phyloP scores from a whole-genome alignment of 257 asterid genomes.

The Striga asiatica region DNA sequence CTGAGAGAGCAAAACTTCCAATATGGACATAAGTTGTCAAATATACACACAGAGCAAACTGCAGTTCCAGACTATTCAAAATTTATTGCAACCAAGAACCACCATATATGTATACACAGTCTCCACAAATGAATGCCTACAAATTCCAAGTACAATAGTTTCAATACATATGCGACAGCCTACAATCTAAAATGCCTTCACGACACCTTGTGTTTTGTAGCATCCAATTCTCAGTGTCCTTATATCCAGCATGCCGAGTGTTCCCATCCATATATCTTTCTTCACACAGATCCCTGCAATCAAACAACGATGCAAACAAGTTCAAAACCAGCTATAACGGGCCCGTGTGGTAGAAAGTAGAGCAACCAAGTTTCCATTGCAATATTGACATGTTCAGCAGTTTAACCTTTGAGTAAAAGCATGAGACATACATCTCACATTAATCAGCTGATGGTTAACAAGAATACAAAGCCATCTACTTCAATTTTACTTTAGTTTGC shows the following conservation, averaged over 20 bases:
- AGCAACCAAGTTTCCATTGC: background rate
- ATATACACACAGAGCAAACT: conserved; percentile 11
- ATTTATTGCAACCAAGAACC: background rate
- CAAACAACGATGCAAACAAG: background rate
- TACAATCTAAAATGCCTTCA: conserved; percentile 5
- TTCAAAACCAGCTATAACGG: background rate
- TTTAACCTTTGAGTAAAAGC: too few species aligned
- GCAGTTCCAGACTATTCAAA: conserved; percentile 3
- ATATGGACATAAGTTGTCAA: background rate
- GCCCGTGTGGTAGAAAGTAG: background rate
- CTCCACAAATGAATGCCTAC: conserved; percentile 8
- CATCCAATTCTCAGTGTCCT: background rate
- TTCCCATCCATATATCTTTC: background rate
- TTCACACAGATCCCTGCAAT: conserved; percentile 10
- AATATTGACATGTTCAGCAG: background rate
- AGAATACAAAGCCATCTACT: background rate
- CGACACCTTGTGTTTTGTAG: conserved; percentile 9
- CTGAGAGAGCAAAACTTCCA: background rate
- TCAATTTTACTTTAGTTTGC: too few species aligned
- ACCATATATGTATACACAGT: conserved; percentile 5
- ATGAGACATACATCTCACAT: too few species aligned
- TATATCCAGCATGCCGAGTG: background rate
- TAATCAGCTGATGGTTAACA: background rate
- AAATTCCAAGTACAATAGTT: conserved; percentile 14
- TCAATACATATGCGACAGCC: conserved; percentile 28